phyloP scores from a whole-genome alignment of 495 filamentous ascomycete species.

The Cetradonia linearis region DNA sequence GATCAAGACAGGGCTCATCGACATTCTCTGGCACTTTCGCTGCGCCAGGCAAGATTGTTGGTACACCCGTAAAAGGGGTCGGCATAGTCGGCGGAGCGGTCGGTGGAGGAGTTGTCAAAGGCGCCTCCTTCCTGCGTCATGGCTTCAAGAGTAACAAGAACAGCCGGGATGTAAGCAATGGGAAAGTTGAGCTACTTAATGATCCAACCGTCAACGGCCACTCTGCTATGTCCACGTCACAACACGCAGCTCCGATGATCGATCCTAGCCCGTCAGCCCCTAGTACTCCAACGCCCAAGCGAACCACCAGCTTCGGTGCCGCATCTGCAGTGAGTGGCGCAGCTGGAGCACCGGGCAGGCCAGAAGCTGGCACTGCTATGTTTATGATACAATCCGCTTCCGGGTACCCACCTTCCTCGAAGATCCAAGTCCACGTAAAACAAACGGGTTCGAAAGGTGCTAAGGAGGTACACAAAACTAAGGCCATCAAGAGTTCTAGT shows the following conservation, averaged over 20 bases:
- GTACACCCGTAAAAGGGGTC: constrained; percentile 85
- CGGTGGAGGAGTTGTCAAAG: constrained; percentile 73
- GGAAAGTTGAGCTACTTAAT: constrained; percentile 34
- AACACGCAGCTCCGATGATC: constrained; percentile 16
- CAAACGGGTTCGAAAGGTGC: constrained; percentile 52
- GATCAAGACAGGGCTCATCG: constrained; percentile 78
- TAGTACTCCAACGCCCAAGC: constrained; percentile 29
- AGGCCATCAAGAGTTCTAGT: constrained; percentile 54
- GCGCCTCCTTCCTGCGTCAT: constrained; percentile 75
- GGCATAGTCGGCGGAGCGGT: constrained; percentile 58
- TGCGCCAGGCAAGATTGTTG: constrained; percentile 82
- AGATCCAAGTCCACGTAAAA: constrained; percentile 69
- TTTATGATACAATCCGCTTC: constrained; percentile 72
- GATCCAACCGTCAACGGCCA: constrained; percentile 22
- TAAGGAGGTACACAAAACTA: constrained; percentile 81
- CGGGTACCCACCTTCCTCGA: constrained; percentile 67
- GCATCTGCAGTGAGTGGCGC: constrained; percentile 47
- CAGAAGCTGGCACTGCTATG: constrained; percentile 61
- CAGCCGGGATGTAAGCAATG: constrained; percentile 44
- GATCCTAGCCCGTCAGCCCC: constrained; percentile 33
- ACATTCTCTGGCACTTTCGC: constrained; percentile 92
- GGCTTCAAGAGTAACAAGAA: constrained; percentile 59
- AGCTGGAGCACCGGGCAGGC: constrained; percentile 37
- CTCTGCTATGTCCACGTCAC: constrained; percentile 19
- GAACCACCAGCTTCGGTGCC: constrained; percentile 59